Base-by-base conservation (phyloP, 2,329 filamentous ascomycete species). In the Arthroderma sp. region DNA sequence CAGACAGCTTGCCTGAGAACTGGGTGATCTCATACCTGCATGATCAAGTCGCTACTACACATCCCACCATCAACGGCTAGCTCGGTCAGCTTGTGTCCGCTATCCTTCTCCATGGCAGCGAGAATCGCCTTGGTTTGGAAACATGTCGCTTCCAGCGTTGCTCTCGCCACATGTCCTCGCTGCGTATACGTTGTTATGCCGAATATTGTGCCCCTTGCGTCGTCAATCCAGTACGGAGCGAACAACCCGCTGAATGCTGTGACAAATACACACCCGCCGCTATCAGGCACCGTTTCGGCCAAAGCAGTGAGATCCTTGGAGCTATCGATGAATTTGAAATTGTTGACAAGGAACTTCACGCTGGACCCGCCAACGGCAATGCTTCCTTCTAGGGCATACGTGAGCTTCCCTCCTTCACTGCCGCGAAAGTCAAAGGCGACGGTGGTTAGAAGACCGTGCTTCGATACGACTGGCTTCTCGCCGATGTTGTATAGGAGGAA, bases 141-240 rank as follows among this genome's bases (percentile, higher is more conserved):
- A 75, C 90, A 95, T 38, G 88, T 91, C 3, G 90, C 89, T 73
- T 95, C 90, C 57, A 95, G 82, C 0, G 90, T 95, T 31, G 90
- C 90, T 60, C 90, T 85, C 41, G 88, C 89, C 64, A 95, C 88
- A 70, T 95, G 90, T 17, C 88, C 88, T 65, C 84, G 84, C 67
- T 89, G 80, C 0, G 90, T 95, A 73, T 90, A 86, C 65, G 91
- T 86, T 0, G 88, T 93, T 62, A 94, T 85, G 49, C 88, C 88
- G 65, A 91, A 83, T 56, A 93, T 82, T 2, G 90, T 95, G 57
- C 90, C 90, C 69, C 90, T 86, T 17, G 89, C 89, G 72, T 95
- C 88, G 67, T 95, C 89, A 61, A 95, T 91, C 90, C 90, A 95
- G 72, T 95, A 95, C 0, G 90, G 90, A 0, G 90, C 90, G 68